Evolutionary conservation across 2,329 filamentous ascomycete genomes (phyloP), one percentile per base, ranked within the genome.

Genomic region (Verticillium zaregamsianum): DNA sequence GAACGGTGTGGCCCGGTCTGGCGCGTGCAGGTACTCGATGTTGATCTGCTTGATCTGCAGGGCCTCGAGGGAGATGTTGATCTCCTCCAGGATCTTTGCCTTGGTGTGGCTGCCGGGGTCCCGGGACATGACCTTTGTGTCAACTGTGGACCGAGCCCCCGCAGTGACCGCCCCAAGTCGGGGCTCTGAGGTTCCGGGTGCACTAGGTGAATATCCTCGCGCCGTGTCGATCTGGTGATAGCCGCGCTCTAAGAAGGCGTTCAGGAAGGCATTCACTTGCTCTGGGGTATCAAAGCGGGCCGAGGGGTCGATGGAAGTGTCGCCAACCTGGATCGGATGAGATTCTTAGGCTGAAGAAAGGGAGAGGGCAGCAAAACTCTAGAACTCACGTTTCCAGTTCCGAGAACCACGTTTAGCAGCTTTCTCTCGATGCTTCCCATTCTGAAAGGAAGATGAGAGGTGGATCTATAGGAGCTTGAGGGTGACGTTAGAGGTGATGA

Each of bases 1-100:
- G 39, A 79, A 73, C 0, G 76, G 74, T 0, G 79, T 80, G 2
- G 69, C 59, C 2, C 77, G 72, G 64, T 83, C 81, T 0, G 79
- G 80, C 5, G 73, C 72, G 65, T 82, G 79, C n/a, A 80, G 74
- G 59, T 76, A 78, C 67, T 75, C 74, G 25, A 76, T 66, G 61
- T 76, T 71, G 33, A 77, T 67, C 49, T 64, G 52, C 12, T 60
- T 45, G 31, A 64, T 52, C 14, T 71, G 68, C 1, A 78, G 64
- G 0, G 61, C 68, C 1, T 69, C 66, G 3, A 78, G 67, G 3
- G 75, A 77, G 2, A 59, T 62, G 6, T 74, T 63, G 12, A 79
- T 69, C 23, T 70, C 69, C 7, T 63, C 58, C 0, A 68, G 62
- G 25, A 78, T 63, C 1, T 71, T 70, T 14, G 63, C 64, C 8